Base-by-base conservation (phyloP, 2,329 filamentous ascomycete species). In the Sporothrix brunneoviolacea region DNA sequence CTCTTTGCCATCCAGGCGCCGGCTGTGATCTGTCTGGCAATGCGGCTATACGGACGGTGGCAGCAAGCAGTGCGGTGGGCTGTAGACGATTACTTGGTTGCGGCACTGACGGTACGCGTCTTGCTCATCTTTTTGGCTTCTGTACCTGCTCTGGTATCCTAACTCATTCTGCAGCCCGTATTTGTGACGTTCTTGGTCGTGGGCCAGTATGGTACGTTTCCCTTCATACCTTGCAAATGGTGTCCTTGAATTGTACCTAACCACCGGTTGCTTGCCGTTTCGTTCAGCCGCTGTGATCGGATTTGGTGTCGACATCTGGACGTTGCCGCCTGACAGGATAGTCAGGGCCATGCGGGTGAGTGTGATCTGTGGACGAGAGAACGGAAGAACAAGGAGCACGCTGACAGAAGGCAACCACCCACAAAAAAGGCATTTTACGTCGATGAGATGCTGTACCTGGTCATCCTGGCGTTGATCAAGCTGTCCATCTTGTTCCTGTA, bases 71-170 rank as follows among this genome's bases (percentile, higher is more conserved):
- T 60, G 5, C 53, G 59, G 5, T 62, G 66, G 19, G 65, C 64
- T 22, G 15, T 63, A 4, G 70, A 73, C 42, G 70, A 73, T 54
- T 70, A 67, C 55, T 57, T 70, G 16, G 66, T 70, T 60, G 54
- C 67, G 4, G 54, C 59, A n/a, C 61, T 65, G 16, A 58, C 60
- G 51, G 67, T 69, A 58, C 36, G 64, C 55, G n/a, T 10, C 35
- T 36, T 6, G 41, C 38, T 32, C 3, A 13, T 21, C n/a, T 16
- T 12, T 4, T 4, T 10, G 1, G 2, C 6, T 6, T 12, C 41
- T 18, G 3, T 13, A 5, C 15, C 12, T 19, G 10, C 44, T 21
- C 52, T 24, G 12, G 19, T 12, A 8, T 13, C 5, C 51, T 53
- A 15, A 27, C 30, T 35, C 4, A 6, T 8, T 5, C 8, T 15